Evolutionary conservation across 2,329 filamentous ascomycete species (phyloP).

Genomic region (Ceratocystis alfenasii): DNA sequence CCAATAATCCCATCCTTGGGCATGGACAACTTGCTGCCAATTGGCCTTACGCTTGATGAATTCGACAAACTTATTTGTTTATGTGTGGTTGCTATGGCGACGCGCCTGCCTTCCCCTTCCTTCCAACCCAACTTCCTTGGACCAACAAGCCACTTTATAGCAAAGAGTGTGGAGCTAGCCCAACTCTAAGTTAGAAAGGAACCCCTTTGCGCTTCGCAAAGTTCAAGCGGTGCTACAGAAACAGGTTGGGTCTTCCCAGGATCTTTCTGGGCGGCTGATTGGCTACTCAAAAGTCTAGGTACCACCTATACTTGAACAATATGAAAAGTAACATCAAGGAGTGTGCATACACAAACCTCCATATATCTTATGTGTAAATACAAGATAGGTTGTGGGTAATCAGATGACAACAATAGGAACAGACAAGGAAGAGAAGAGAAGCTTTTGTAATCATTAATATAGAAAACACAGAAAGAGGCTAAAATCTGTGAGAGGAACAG

Average conservation of each 20-base stretch:
- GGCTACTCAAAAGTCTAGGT: not conserved
- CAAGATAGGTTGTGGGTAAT: too few relatives aligned
- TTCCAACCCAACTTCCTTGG: not conserved
- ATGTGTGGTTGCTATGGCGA: slow-evolving; percentile 5
- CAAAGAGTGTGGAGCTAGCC: not conserved
- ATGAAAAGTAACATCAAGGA: not conserved
- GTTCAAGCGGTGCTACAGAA: slow-evolving; percentile 7
- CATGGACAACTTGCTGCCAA: not conserved
- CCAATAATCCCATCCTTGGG: not conserved
- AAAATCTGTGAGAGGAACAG: not conserved
- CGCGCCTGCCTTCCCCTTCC: slow-evolving; percentile 3
- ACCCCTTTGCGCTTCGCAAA: not conserved
- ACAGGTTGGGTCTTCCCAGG: not conserved
- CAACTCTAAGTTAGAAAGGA: slow-evolving; percentile 6
- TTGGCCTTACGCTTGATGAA: not conserved
- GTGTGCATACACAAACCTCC: too few relatives aligned
- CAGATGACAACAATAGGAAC: not conserved
- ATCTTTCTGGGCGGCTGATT: not conserved
- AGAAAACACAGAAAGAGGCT: slow-evolving; percentile 1
- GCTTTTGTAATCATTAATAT: not conserved
- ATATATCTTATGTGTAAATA: too few relatives aligned
- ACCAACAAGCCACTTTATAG: not conserved
- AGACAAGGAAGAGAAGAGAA: not conserved
- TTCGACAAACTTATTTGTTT: not conserved
- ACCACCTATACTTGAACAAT: too few relatives aligned